Evolutionary conservation across 768 basidiomycete genomes (phyloP), one percentile per base, ranked within the genome.

Genomic region (Phlebiopsis gigantea): DNA sequence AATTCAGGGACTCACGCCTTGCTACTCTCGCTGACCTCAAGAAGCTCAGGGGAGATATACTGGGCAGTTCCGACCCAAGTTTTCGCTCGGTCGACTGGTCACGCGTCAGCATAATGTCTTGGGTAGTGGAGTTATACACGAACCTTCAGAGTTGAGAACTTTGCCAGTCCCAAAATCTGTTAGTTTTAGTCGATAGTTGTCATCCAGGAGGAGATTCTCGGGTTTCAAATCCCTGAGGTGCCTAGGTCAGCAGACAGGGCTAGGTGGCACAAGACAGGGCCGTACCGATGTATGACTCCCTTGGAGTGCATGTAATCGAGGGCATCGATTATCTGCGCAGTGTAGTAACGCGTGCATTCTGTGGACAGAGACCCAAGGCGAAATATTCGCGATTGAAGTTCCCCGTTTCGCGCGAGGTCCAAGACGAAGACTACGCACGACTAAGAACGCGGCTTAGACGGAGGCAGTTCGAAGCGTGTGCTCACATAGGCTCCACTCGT

Each of bases 131-230:
- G 39, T 61, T 60, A 28, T 50, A 54, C 12, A 72, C 83, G 65
- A 55, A 85, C 85, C 71, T 51, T 74, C 76, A 21, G 77, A 66
- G 58, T 85, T 82, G 30, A 85, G 72, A 59, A 90, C 75, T 72
- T 90, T 89, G 19, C 93, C 93, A 4, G 93, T 95, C 5, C 97
- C 97, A 71, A 98, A 98, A 69, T 99, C 97, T 15, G 93, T 91
- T n/a, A 99, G 81, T 70, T 93, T 96, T 67, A 97, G 83, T 53
- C 93, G 84, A 72, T 87, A 90, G 15, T 85, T 80, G 31, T 80
- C 80, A 63, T 96, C 93, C n/a, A 99, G 77, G 8, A 99, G 77
- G 28, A 98, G 77, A 68, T 98, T 98, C 71, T 90, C 89, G 9
- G 89, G 89, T 68, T 91, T 90, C 29, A 91, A 77, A 66, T 91